Conservation (phyloP, 23 red algal species). For the Pyropia yezoensis region DNA sequence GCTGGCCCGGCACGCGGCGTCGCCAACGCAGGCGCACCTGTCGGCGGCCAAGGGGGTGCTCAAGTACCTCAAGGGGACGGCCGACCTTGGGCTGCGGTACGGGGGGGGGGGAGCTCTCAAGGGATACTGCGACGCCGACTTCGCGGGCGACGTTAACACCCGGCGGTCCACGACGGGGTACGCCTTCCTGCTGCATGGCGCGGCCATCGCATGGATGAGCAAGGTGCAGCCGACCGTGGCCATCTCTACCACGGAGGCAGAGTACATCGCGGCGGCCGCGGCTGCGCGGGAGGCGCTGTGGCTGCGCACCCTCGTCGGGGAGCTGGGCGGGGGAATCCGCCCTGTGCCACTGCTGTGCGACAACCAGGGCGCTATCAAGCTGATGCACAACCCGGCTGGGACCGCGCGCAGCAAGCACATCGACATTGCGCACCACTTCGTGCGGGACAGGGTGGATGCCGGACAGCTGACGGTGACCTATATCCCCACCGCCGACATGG, state of each 20-base stretch:
- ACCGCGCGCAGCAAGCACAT: constrained; percentile 16
- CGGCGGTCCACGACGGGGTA: constrained; percentile 11
- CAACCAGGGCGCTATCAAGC: constrained; percentile 9
- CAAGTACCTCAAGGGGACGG: no score
- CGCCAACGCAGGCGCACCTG: no score
- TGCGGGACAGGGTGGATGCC: constrained; percentile 13
- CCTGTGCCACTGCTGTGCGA: neutral
- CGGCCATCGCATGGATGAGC: constrained; percentile 11
- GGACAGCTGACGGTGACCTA: constrained; percentile 3
- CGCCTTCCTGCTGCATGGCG: neutral
- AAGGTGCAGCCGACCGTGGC: constrained; percentile 22
- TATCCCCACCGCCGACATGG: constrained; percentile 4
- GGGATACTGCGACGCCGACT: neutral
- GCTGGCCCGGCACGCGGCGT: no score
- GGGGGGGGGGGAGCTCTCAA: neutral
- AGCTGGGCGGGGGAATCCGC: neutral
- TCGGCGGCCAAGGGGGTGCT: no score
- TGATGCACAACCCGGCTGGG: neutral
- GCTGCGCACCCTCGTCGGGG: neutral
- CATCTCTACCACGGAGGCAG: constrained; percentile 15
- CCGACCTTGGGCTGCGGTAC: neutral
- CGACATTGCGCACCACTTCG: constrained; percentile 12
- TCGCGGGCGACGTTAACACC: neutral
- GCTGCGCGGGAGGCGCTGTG: constrained; percentile 5
- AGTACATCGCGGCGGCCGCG: constrained; percentile 21